Evolutionary conservation across 495 filamentous ascomycete species (phyloP), one percentile per base, ranked within the genome.

Genomic region (Choiromyces venosus): DNA sequence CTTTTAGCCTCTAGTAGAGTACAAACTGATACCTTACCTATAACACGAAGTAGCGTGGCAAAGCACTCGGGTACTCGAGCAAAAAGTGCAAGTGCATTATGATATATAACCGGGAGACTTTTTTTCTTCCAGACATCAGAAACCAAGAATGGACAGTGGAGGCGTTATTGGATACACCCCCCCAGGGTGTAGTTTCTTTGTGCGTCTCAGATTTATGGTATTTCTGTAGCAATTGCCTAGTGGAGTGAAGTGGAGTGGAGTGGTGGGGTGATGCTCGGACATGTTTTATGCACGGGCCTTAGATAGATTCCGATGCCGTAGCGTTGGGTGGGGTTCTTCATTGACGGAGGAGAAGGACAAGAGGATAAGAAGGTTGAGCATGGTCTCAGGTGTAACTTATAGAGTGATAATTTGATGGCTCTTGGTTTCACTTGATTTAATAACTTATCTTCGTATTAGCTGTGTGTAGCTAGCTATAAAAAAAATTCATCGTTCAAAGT

Each of bases 1-100:
- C 12, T 14, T 61, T 25, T 61, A 33, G 52, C 12, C 25, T 61
- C 52, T 33, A n/a, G n/a, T n/a, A n/a, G n/a, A n/a, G n/a, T n/a
- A 61, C 10, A 29, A 33, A 33, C 52, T 16, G 10, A 61, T 61
- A 33, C 52, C 52, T 61, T 61, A 33, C 52, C 52, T 61, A 61
- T 61, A 12, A 33, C 25, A 33, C 12, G 25, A 61, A 18, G 52
- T 29, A 61, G 52, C 52, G 52, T 61, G 52, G 52, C 52, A 61
- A 61, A 33, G 25, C 52, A 33, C 25, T 33, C 52, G 52, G 25
- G 52, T 18, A 33, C 52, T 18, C 4, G 52, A 61, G 52, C 10
- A 33, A 61, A 61, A 61, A 61, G 52, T 61, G 52, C 52, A 61
- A 61, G 52, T 61, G 52, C 52, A 61, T 33, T 61, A 33, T 61